phyloP scores from a whole-genome alignment of 495 filamentous ascomycete species.

The Recurvomyces mirabilis region DNA sequence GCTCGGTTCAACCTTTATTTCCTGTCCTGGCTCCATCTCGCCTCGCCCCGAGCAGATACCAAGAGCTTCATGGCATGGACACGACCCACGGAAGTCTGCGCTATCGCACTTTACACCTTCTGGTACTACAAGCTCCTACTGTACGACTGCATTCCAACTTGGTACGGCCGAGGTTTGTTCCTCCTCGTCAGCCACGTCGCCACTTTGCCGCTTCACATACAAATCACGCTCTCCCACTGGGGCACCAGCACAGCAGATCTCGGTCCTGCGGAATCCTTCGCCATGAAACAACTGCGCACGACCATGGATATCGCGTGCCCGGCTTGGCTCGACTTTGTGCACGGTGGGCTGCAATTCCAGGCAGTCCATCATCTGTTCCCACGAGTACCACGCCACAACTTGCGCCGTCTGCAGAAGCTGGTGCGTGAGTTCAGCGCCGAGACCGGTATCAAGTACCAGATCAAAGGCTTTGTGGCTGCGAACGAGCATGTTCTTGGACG shows the following conservation, averaged over 20 bases:
- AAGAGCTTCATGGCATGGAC: slow-evolving; percentile 37
- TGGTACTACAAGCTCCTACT: slow-evolving; percentile 38
- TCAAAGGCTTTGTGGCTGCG: slow-evolving; percentile 35
- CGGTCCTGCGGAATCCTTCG: slow-evolving; percentile 37
- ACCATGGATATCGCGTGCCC: slow-evolving; percentile 98
- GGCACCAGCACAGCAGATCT: slow-evolving; percentile 40
- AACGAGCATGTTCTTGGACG: slow-evolving; percentile 33
- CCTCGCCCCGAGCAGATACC: slow-evolving; percentile 28
- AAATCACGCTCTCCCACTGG: slow-evolving; percentile 44
- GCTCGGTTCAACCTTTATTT: slow-evolving; percentile 42
- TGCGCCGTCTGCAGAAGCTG: slow-evolving; percentile 33
- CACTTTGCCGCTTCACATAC: slow-evolving; percentile 41
- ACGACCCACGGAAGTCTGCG: slow-evolving; percentile 35
- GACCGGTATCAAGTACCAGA: slow-evolving; percentile 34
- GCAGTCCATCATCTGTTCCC: slow-evolving; percentile 92
- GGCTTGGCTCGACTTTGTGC: slow-evolving; percentile 92
- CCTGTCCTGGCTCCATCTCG: slow-evolving; percentile 37
- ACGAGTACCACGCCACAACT: slow-evolving; percentile 69
- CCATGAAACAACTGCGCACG: slow-evolving; percentile 78
- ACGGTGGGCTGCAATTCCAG: slow-evolving; percentile 93
- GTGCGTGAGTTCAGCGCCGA: slow-evolving; percentile 37
- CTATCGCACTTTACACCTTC: slow-evolving; percentile 36
- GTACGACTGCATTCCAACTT: slow-evolving; percentile 34
- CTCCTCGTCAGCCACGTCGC: slow-evolving; percentile 37
- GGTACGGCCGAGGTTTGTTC: slow-evolving; percentile 35